Percentiles rank a stretch among this genome's conserved stretches.
Conservation (phyloP, 768 basidiomycete genomes). For the Termitomyces sp. region DNA sequence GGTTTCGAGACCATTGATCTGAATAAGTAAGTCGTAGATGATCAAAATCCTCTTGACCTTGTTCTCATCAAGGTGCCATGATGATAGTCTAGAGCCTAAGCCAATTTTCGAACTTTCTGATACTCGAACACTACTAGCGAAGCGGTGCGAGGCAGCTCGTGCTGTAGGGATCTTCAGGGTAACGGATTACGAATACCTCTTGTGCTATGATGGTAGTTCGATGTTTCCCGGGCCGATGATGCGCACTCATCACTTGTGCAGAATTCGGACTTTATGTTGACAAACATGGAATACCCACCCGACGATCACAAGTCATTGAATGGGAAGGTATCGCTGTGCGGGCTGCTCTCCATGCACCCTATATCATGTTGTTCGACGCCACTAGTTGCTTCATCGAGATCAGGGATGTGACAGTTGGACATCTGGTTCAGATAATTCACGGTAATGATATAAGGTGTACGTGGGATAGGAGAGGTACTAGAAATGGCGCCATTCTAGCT, state of each 20-base stretch:
- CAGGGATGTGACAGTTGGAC: slow-evolving; percentile 75
- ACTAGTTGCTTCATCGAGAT: slow-evolving; percentile 82
- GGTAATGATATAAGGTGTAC: slow-evolving; percentile 81
- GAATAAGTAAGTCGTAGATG: slow-evolving; percentile 54
- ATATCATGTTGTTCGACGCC: slow-evolving; percentile 82
- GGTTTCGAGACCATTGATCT: slow-evolving; percentile 98
- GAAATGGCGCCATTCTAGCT: slow-evolving; percentile 47
- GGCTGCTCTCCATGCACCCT: slow-evolving; percentile 85
- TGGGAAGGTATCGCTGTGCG: slow-evolving; percentile 92
- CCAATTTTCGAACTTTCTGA: slow-evolving; percentile 80
- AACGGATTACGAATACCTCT: slow-evolving; percentile 83
- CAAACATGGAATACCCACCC: slow-evolving; percentile 77
- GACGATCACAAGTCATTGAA: slow-evolving; percentile 70
- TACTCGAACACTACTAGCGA: slow-evolving; percentile 60
- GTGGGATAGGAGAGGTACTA: slow-evolving; percentile 74
- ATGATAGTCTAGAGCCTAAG: slow-evolving; percentile 68
- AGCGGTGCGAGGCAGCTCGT: slow-evolving; percentile 78
- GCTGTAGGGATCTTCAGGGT: slow-evolving; percentile 93
- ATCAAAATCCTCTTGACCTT: background rate
- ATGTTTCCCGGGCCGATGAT: background rate
- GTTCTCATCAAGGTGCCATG: background rate
- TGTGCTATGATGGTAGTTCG: slow-evolving; percentile 82
- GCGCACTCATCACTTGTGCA: slow-evolving; percentile 20
- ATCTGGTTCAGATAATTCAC: slow-evolving; percentile 77
- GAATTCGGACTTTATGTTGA: slow-evolving; percentile 94